phyloP scores from a whole-genome alignment of 2,329 filamentous ascomycete genomes.

The Alternaria sp. region DNA sequence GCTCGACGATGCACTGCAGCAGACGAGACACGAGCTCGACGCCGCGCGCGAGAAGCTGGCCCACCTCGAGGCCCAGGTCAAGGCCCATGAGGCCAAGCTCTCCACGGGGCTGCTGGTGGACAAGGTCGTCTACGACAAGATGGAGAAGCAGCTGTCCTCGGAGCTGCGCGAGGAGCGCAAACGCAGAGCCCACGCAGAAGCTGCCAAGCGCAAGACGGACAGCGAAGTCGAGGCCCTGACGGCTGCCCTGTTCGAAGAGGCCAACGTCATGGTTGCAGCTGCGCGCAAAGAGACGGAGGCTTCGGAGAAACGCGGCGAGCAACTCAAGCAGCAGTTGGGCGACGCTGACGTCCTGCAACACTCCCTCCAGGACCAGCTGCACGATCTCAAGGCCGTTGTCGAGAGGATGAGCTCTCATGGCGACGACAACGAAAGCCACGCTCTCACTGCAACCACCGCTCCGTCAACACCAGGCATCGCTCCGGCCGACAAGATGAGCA shows the following conservation, averaged over 20 bases:
- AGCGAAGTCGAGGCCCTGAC: slow-evolving; percentile 90
- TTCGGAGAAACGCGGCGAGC: slow-evolving; percentile 83
- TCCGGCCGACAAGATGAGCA: slow-evolving; percentile 62
- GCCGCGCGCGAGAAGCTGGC: slow-evolving; percentile 70
- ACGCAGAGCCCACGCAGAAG: slow-evolving; percentile 52
- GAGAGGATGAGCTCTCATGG: slow-evolving; percentile 79
- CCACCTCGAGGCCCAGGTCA: slow-evolving; percentile 71
- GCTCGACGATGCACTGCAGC: slow-evolving; percentile 85
- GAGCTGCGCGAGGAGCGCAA: slow-evolving; percentile 53
- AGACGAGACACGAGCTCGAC: slow-evolving; percentile 83
- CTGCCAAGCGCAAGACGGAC: slow-evolving; percentile 86
- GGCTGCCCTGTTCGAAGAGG: slow-evolving; percentile 94
- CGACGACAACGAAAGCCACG: slow-evolving; percentile 72
- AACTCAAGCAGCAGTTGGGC: slow-evolving; percentile 80
- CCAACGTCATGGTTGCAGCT: slow-evolving; percentile 94
- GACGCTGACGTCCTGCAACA: slow-evolving; percentile 86
- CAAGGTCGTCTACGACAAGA: slow-evolving; percentile 71
- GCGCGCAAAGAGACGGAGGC: slow-evolving; percentile 85
- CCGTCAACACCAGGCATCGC: slow-evolving; percentile 79
- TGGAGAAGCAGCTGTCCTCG: slow-evolving; percentile 48
- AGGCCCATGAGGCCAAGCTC: slow-evolving; percentile 73
- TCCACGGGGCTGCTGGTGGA: slow-evolving; percentile 77
- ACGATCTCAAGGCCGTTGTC: slow-evolving; percentile 90
- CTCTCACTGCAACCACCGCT: slow-evolving; percentile 67
- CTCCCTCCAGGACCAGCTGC: slow-evolving; percentile 91